These are phyloP conservation scores for Myxozyma neotropica DNA, from an alignment of 805 yeast species.

Conservation along the genomic window DNA sequence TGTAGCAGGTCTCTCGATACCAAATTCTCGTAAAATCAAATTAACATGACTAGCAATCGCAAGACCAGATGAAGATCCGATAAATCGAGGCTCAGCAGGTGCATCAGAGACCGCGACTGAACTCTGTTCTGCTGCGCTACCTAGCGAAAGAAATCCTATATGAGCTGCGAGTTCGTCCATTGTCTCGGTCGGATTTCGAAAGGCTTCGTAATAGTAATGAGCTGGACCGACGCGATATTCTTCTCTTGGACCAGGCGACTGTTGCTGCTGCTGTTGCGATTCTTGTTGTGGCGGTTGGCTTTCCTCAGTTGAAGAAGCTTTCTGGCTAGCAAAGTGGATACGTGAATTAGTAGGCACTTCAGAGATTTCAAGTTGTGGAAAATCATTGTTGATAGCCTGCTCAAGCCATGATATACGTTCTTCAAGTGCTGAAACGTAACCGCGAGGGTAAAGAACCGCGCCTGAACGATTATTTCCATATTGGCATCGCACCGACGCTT, in stretches of 20 bases:
- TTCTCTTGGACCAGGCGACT: not conserved
- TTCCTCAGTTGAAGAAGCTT: not conserved
- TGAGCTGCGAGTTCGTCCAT: constrained; percentile 28
- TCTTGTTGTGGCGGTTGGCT: not conserved
- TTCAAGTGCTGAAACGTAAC: constrained; percentile 25
- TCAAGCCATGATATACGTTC: constrained; percentile 30
- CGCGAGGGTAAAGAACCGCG: constrained; percentile 22
- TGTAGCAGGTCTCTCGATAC: constrained; percentile 5
- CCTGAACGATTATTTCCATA: constrained; percentile 25
- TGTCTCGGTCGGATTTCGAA: constrained; percentile 27
- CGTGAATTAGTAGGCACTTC: constrained; percentile 15
- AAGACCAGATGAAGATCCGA: constrained; percentile 30
- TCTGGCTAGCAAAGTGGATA: constrained; percentile 1
- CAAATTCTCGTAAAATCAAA: constrained; percentile 11
- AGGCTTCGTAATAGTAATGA: constrained; percentile 31
- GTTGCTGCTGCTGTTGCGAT: not conserved
- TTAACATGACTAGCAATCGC: constrained; percentile 23
- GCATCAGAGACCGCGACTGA: constrained; percentile 17
- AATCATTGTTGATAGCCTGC: constrained; percentile 6
- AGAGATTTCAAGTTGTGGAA: constrained; percentile 22
- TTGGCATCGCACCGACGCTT: constrained; percentile 26
- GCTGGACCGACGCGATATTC: constrained; percentile 27
- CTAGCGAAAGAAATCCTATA: constrained; percentile 29
- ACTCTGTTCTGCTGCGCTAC: constrained; percentile 28
- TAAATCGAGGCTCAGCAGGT: constrained; percentile 29